Conservation (phyloP, 768 basidiomycete genomes). For the Mycena crocata region DNA sequence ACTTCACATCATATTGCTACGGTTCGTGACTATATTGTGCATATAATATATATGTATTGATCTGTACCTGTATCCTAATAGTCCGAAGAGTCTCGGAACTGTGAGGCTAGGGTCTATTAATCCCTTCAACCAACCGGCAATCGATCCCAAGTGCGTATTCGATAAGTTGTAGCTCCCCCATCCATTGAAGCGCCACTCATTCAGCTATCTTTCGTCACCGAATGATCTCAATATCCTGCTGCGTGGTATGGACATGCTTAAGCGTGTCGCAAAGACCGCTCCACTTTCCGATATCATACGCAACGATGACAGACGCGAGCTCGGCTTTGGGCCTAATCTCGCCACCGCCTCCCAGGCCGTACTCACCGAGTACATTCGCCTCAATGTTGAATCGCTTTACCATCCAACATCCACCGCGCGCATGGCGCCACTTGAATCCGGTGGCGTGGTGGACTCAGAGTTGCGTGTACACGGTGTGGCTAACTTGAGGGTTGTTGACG, state of each 20-base stretch:
- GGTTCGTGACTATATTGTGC: background rate
- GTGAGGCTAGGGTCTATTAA: background rate
- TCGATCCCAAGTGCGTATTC: background rate
- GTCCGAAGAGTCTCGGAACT: background rate
- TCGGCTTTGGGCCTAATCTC: background rate
- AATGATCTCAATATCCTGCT: background rate
- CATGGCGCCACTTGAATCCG: background rate
- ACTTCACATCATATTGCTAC: background rate
- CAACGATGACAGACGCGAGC: background rate
- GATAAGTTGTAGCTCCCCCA: too few species aligned
- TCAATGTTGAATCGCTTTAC: conserved; percentile 6
- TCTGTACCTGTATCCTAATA: background rate
- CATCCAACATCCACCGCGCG: conserved; percentile 14
- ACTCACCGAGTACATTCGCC: conserved; percentile 3
- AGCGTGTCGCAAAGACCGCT: background rate
- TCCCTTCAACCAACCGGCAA: background rate
- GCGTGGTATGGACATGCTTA: background rate
- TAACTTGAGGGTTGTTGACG: conserved; percentile 7
- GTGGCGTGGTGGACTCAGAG: conserved; percentile 7
- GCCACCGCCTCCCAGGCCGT: background rate
- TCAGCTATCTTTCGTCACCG: background rate
- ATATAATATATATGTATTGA: background rate
- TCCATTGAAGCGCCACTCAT: background rate
- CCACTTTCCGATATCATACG: background rate
- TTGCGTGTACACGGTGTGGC: background rate